Evolutionary conservation across 2,329 filamentous ascomycete species (phyloP).

Genomic region (Fusarium caatingaense): DNA sequence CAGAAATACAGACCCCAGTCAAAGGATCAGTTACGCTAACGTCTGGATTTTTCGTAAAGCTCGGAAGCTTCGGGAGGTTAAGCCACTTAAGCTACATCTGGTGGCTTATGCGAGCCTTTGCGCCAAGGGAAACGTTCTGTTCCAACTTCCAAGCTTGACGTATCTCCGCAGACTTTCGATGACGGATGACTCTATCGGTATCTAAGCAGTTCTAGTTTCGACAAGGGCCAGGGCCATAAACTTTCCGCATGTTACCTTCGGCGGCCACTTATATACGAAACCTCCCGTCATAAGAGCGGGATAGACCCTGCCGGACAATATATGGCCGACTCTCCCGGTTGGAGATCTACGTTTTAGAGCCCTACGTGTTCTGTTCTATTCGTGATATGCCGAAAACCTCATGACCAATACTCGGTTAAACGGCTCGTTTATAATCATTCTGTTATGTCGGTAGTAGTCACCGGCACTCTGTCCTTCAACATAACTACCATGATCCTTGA

Average conservation of each 20-base stretch:
- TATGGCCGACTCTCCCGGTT: background rate
- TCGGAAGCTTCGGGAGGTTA: constrained; percentile 35
- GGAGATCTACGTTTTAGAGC: background rate
- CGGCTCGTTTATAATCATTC: background rate
- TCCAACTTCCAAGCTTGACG: background rate
- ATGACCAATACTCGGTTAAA: background rate
- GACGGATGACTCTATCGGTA: background rate
- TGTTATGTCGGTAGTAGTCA: background rate
- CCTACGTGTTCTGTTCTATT: background rate
- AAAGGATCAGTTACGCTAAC: background rate
- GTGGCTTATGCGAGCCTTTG: background rate
- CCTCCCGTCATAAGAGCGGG: background rate
- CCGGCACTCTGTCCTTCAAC: background rate
- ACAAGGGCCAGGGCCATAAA: background rate
- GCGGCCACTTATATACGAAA: background rate
- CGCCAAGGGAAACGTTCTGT: background rate
- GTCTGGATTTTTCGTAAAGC: constrained; percentile 9
- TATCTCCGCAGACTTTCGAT: constrained; percentile 1
- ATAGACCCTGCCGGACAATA: background rate
- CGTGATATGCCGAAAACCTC: background rate
- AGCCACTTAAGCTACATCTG: constrained; percentile 10
- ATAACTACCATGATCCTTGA: constrained; percentile 4
- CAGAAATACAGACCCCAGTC: background rate
- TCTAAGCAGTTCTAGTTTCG: background rate
- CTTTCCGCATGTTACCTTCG: background rate